Base-by-base conservation (phyloP, 495 filamentous ascomycete genomes). In the Bacidia rubella region DNA sequence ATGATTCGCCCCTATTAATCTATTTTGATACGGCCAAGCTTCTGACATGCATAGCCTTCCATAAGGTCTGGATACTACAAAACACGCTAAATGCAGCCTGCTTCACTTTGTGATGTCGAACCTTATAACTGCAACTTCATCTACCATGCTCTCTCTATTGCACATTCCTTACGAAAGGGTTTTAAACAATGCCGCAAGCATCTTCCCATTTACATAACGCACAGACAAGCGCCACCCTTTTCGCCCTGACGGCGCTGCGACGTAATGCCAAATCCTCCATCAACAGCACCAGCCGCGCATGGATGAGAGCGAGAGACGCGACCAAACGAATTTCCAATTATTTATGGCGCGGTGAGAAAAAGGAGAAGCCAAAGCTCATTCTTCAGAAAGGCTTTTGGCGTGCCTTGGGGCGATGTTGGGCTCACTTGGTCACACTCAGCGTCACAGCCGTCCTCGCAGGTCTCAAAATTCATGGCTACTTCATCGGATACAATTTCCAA, bases 381-480 rank as follows among this genome's bases (percentile, higher is more conserved):
- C 25, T 54, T 21, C 10, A 29, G 27, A 47, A 48, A 11, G 45
- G 43, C 15, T 29, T 49, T 32, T 25, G 27, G 29, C 43, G 45
- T n/a, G 44, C 52, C 20, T 11, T 54, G 9, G 10, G 29, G 17
- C 44, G 23, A 54, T 54, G 52, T 26, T 49, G 11, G 44, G 45
- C 43, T 26, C 52, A 54, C 49, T 29, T 54, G 19, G 23, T 54
- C n/a, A 27, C 52, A 22, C 24, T 54, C 20, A 49, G 38, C 20
- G 52, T 44, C 20, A 54, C 52, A 42, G 43, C 45, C 24, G 35
- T 41, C 12, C 12, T 54, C 15, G 44, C 52, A 17, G 49, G 49
- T 27, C 43, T 54, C 44, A 54, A 54, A 21, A 42, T 54, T 22
- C 38, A 42, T 20, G 52, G 52, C 11, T 48, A 4, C 10, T 54